Percentiles rank a stretch among this genome's conserved stretches.
Conservation (phyloP, 805 yeast genomes). For the Saturnispora sekii region DNA sequence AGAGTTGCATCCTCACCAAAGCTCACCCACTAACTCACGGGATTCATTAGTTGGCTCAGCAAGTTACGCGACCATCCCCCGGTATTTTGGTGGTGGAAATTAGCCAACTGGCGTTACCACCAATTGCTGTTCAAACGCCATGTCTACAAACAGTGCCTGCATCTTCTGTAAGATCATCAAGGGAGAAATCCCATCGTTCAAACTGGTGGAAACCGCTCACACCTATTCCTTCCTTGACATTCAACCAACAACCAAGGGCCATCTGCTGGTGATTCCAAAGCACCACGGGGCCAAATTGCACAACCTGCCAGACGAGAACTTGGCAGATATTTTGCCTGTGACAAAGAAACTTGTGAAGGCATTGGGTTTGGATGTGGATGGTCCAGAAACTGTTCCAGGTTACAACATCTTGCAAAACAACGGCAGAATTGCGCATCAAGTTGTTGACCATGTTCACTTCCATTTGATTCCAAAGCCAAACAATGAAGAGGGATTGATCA, state of each 20-base stretch:
- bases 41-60: no score
- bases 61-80: no score
- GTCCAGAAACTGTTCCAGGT: slow-evolving; percentile 53
- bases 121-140: slow-evolving; percentile 3
- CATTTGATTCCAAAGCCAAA: slow-evolving; percentile 89
- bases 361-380: slow-evolving; percentile 52
- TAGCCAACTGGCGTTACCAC: background rate
- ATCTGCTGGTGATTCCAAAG: slow-evolving; percentile 84
- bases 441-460: slow-evolving; percentile 92
- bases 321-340: slow-evolving; percentile 78
- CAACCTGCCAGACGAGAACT: slow-evolving; percentile 83
- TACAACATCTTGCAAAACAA: slow-evolving; percentile 90
- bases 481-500: slow-evolving; percentile 61
- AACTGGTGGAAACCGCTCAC: slow-evolving; percentile 75
- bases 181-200: slow-evolving; percentile 92
- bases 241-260: slow-evolving; percentile 87
- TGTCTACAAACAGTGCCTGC: slow-evolving; percentile 47
- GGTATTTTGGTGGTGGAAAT: no score
- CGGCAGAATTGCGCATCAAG: slow-evolving; percentile 92
- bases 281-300: slow-evolving; percentile 90
- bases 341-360: slow-evolving; percentile 79
- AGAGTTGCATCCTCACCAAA: no score
- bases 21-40: no score
- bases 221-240: slow-evolving; percentile 84
- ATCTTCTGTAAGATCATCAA: slow-evolving; percentile 91